Conservation (phyloP, 208 protist genomes). For the Acanthamoeba divionensis region DNA sequence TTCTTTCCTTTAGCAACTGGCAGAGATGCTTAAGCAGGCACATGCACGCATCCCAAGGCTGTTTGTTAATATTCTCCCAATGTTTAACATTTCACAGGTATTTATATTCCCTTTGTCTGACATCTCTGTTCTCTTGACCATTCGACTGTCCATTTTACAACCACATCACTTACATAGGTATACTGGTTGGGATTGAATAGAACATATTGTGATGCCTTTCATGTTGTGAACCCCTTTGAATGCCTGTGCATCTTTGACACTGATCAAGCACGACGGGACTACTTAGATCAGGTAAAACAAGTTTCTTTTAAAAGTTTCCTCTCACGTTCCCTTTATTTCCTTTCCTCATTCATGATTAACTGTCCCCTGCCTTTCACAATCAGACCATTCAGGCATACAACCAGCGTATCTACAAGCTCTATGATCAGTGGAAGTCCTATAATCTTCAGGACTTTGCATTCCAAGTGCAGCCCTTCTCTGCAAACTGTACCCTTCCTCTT, state of each 20-base stretch:
- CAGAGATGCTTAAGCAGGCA: neutral
- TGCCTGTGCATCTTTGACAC: constrained; percentile 2
- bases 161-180: neutral
- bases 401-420: constrained; percentile 2
- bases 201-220: neutral
- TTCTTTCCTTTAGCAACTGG: neutral
- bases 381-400: neutral
- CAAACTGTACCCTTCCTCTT: neutral
- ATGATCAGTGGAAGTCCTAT: constrained; percentile 7
- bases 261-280: neutral
- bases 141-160: too few relatives aligned
- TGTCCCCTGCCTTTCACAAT: neutral
- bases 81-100: constrained; percentile 17
- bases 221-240: neutral
- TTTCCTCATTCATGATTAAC: neutral
- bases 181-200: neutral
- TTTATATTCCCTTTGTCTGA: too few relatives aligned
- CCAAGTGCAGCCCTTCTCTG: neutral
- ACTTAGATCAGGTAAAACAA: neutral
- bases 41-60: neutral
- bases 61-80: constrained; percentile 23
- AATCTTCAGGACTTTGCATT: neutral
- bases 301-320: too few relatives aligned
- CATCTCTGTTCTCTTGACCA: too few relatives aligned
- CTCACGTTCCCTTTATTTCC: neutral